Evolutionary conservation across 768 basidiomycete species (phyloP).

Genomic region (Termitomyces sp.): DNA sequence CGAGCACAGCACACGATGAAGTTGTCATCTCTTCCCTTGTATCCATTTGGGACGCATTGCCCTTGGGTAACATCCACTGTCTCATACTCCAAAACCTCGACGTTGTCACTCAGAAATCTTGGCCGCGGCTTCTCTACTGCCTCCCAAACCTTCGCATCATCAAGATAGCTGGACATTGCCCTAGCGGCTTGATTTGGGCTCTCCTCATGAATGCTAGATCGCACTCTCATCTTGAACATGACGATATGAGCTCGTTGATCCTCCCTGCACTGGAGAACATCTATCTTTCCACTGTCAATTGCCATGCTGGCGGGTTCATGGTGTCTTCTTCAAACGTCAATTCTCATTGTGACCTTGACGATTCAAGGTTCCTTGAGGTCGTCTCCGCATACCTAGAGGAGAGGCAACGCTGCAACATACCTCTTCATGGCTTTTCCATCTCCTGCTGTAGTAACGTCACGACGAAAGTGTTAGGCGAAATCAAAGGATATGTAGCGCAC

Average conservation of each 20-base stretch:
- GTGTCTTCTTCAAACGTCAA: conserved; percentile 26
- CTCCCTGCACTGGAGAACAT: conserved; percentile 30
- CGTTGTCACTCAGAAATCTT: conserved; percentile 34
- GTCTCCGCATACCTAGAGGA: conserved; percentile 25
- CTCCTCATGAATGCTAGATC: conserved; percentile 31
- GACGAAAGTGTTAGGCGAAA: conserved; percentile 19
- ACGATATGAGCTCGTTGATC: conserved; percentile 21
- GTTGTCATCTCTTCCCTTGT: conserved; percentile 24
- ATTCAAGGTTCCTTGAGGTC: conserved; percentile 37
- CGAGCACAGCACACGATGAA: conserved; percentile 23
- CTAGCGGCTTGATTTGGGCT: conserved; percentile 36
- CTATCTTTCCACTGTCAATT: conserved; percentile 33
- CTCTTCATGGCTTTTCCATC: conserved; percentile 31
- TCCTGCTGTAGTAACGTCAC: conserved; percentile 26
- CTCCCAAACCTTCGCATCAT: conserved; percentile 29
- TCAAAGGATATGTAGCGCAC: conserved; percentile 24
- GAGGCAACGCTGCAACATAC: conserved; percentile 22
- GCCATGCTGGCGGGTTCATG: conserved; percentile 37
- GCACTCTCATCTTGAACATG: conserved; percentile 22
- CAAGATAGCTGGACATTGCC: conserved; percentile 30
- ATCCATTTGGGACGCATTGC: conserved; percentile 27
- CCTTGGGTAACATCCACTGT: conserved; percentile 25
- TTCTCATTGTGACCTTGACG: conserved; percentile 32
- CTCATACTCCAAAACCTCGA: conserved; percentile 32
- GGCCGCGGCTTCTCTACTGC: conserved; percentile 25